Base-by-base conservation (phyloP, 2,329 filamentous ascomycete species). In the Cercospora canescens region DNA sequence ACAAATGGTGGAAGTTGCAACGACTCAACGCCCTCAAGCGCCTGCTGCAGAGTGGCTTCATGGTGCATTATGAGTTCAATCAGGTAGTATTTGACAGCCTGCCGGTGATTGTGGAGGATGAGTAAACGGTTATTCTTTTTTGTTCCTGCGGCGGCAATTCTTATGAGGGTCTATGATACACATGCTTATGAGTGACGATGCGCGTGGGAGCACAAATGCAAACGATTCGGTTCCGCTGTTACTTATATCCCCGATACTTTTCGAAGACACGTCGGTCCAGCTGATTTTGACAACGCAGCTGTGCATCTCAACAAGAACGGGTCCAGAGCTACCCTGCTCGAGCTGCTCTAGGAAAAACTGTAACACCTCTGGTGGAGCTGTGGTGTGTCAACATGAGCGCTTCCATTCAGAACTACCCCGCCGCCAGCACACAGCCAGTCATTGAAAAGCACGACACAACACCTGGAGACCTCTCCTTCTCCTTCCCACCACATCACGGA, bases 1-100 rank as follows among this genome's bases (percentile, higher is more conserved):
- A 92, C 76, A 85, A 85, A 69, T 92, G 90, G 90, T 92, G 89
- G 89, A 92, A 92, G 77, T 80, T 91, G 71, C 82, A 87, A 70
- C 82, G 89, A 32, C 77, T 91, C 59, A 86, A 88, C 67, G 84
- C 85, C 3, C 77, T 92, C 61, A 84, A 87, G 73, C 79, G 88
- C 41, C 79, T 88, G 32, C 78, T 91, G 45, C 85, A 87, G 65
- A 84, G 86, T 14, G 88, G 88, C 0, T 89, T 90, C 70, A 77
- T 87, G 54, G 82, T 83, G 59, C 88, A 90, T 78, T 90, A 89
- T 74, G 83, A 88, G 73, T 80, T 83, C 52, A 90, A 90, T 72
- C 81, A 84, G 67, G 84, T 86, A 18, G 84, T 90, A 5, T 84
- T 88, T 67, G 83, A 89, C 60, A 85, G 81, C 71, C 75, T 90